Conservation (phyloP, 1,139 yeast species). For the Protomyces pachydermus region DNA sequence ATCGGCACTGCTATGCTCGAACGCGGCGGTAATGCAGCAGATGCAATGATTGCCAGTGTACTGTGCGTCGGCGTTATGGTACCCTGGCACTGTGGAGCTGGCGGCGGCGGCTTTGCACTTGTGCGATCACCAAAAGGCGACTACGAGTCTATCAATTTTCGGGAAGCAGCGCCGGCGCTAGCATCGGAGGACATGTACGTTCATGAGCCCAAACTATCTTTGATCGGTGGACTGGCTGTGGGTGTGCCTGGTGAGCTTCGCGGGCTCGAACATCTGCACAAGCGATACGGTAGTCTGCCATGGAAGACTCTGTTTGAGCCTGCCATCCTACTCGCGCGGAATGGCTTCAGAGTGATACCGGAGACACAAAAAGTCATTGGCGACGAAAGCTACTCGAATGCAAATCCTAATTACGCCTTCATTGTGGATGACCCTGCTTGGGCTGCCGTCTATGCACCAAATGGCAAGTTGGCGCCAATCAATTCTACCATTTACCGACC, state of each 20-base stretch:
- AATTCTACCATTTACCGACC: conserved; percentile 64
- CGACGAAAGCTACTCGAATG: not conserved
- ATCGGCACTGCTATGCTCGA: conserved; percentile 59
- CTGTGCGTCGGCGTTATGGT: conserved; percentile 80
- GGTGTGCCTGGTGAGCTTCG: conserved; percentile 87
- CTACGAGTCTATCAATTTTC: conserved; percentile 60
- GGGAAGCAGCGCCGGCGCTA: conserved; percentile 74
- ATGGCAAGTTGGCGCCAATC: conserved; percentile 41
- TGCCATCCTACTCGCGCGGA: conserved; percentile 58
- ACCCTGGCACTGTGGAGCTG: conserved; percentile 82
- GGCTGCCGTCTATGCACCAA: conserved; percentile 29
- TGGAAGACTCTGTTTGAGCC: conserved; percentile 76
- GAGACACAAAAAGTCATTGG: conserved; percentile 38
- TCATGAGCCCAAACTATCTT: conserved; percentile 47
- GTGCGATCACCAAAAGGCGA: conserved; percentile 21
- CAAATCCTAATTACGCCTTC: conserved; percentile 43
- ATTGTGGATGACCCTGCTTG: conserved; percentile 35
- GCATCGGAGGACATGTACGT: conserved; percentile 66
- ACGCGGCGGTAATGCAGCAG: conserved; percentile 74
- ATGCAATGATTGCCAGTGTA: conserved; percentile 84
- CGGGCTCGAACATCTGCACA: conserved; percentile 62
- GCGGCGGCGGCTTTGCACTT: conserved; percentile 49
- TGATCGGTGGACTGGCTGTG: conserved; percentile 75
- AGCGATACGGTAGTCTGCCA: conserved; percentile 55
- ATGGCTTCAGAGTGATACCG: conserved; percentile 53